Base-by-base conservation (phyloP, 257 asterid genomes). In the Linaria vulgaris region DNA sequence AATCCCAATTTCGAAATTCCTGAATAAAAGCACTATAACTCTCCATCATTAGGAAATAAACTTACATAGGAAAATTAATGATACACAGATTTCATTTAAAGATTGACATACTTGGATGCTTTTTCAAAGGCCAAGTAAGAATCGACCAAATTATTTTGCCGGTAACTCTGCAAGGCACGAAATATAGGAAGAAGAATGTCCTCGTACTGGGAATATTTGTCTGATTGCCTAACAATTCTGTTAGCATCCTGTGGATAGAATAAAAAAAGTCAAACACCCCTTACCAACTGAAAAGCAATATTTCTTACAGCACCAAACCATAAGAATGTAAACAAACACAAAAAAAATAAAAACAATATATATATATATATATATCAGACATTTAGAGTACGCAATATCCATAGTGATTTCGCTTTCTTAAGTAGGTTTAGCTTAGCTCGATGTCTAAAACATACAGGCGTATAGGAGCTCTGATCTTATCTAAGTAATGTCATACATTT, bases 1-100 rank as follows among this genome's bases (percentile, higher is more conserved):
- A 85, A 68, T 92, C 99, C 96, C 97, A 92, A 72, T 87, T 92
- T 44, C 99, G 97, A 71, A 89, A 89, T 75, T 89, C 99, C 94
- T 89, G 99, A 69, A 88, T 75, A 61, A 92, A 89, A 75, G 96
- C 86, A 89, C 99, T 92, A 79, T 38, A 83, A 63, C 56, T 75
- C 71, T 79, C 73, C 76, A 79, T 66, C 67, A 72, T 82, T 79
- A 85, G 74, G 79, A 70, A 38, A 47, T 63, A 63, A 64, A 59
- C 59, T 24, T 59, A 55, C 23, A 23, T 41, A 66, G 12, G 65
- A 60, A 65, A 25, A 22, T 72, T 15, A 22, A 50, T 45, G 48
- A 58, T 37, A 27, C 19, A 51, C 23, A 13, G 27, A 61, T 20
- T 48, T 66, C 43, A 54, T 16, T 34, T 14, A n/a, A 16, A 64